Percentiles rank a stretch among this genome's conserved stretches.
phyloP scores from a whole-genome alignment of 2,329 filamentous ascomycete genomes.

The Aspergillus novoparasiticus region DNA sequence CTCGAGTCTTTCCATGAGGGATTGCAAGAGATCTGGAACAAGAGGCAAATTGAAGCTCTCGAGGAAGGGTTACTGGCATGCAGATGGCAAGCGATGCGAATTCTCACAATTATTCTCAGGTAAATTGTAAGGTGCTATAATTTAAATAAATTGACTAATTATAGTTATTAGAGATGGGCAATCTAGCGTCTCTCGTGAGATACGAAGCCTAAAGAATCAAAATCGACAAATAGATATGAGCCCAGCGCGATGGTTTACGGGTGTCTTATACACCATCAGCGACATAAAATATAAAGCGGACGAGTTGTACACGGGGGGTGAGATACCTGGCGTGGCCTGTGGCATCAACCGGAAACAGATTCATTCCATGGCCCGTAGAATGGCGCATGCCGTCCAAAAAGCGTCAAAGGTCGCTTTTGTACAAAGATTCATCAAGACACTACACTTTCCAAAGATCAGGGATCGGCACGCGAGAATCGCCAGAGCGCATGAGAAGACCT shows the following conservation, averaged over 20 bases:
- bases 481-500: not conserved
- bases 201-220: not conserved
- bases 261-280: not conserved
- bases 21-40: not conserved
- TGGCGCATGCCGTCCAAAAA: not conserved
- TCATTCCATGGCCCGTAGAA: not conserved
- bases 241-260: not conserved
- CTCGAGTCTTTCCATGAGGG: not conserved
- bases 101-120: not conserved
- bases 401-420: not conserved
- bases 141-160: not conserved
- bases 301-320: not conserved
- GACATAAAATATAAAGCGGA: not conserved
- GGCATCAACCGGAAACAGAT: not conserved
- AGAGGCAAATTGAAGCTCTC: not conserved
- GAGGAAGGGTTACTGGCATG: not conserved
- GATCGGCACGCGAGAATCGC: not conserved
- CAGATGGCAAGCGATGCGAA: not conserved
- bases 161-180: not conserved
- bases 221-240: not conserved
- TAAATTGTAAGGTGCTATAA: not conserved
- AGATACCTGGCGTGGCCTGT: not conserved
- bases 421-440: not conserved
- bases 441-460: not conserved
- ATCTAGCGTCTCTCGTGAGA: not conserved